A percentile compares a stretch with the other conserved stretches of the same genome.
These are phyloP conservation scores for Fusarium sp. DNA, from an alignment of 2,329 filamentous ascomycete genomes.

Conservation along the genomic window DNA sequence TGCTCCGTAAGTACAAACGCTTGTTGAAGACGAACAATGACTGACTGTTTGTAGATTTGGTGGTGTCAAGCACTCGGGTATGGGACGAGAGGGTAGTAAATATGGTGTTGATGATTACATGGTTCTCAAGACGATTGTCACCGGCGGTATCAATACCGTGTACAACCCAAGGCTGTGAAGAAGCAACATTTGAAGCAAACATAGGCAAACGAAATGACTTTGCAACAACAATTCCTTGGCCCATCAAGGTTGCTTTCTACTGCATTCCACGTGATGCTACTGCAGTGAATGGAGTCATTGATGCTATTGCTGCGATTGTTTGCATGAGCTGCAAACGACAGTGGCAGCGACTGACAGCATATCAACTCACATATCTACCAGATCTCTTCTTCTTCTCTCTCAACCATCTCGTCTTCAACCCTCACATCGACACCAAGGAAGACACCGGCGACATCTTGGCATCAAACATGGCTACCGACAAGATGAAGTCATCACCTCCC, in stretches of 20 bases:
- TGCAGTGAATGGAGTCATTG: background rate
- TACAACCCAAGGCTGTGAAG: conserved; percentile 3
- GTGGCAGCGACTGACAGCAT: background rate
- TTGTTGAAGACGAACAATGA: background rate
- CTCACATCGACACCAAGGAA: background rate
- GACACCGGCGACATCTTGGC: accelerated
- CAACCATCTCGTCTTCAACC: background rate
- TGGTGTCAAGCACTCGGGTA: conserved; percentile 71
- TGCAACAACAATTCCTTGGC: background rate
- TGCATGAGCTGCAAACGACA: background rate
- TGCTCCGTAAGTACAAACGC: conserved; percentile 39
- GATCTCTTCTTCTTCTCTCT: background rate
- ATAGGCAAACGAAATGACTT: background rate
- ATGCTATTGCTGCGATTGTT: background rate
- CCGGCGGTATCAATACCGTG: conserved; percentile 43
- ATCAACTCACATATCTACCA: background rate
- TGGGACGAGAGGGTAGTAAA: conserved; percentile 70
- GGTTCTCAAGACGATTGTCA: conserved; percentile 66
- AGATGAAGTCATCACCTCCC: background rate
- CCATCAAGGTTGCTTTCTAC: background rate
- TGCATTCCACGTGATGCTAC: background rate
- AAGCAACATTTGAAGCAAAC: background rate
- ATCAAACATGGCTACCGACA: background rate
- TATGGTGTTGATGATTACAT: conserved; percentile 71
- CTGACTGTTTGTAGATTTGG: conserved; percentile 58